A percentile compares a stretch with the other conserved stretches of the same genome.
These are phyloP conservation scores for Trichopus zeylanicus DNA, from an alignment of 116 monocot genomes.

Conservation along the genomic window DNA sequence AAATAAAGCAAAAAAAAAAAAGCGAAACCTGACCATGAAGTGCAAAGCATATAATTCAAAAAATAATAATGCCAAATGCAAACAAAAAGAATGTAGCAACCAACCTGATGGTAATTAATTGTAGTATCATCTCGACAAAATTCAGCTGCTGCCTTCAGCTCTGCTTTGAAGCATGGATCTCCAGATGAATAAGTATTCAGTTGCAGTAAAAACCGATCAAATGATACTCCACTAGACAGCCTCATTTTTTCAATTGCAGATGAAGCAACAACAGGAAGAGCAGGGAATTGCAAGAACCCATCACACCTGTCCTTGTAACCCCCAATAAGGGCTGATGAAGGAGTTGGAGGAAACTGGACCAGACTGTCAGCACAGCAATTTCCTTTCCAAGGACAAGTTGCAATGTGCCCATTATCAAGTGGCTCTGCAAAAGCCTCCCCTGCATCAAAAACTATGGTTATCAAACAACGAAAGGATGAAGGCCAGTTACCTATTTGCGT, in stretches of 20 bases:
- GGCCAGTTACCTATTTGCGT: no score
- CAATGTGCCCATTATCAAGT: constrained; percentile 59
- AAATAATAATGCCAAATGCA: constrained; percentile 1
- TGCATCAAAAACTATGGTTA: constrained; percentile 45
- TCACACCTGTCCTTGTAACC: constrained; percentile 89
- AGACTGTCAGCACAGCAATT: constrained; percentile 92
- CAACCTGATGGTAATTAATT: constrained; percentile 49
- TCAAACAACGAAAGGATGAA: no score
- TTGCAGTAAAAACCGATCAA: constrained; percentile 62
- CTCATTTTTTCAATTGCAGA: constrained; percentile 70
- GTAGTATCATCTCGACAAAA: constrained; percentile 34
- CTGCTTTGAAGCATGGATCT: constrained; percentile 45
- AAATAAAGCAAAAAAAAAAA: neutral
- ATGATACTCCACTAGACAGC: constrained; percentile 52
- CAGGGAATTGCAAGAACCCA: constrained; percentile 68
- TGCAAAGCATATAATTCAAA: neutral
- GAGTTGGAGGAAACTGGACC: constrained; percentile 83
- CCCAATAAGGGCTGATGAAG: constrained; percentile 65
- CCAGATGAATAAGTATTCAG: constrained; percentile 40
- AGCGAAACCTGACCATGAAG: constrained; percentile 4
- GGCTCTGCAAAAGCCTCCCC: constrained; percentile 46
- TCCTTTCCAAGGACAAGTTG: constrained; percentile 80
- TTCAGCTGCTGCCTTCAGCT: constrained; percentile 34
- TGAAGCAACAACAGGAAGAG: constrained; percentile 67
- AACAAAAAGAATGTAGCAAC: neutral